Evolutionary conservation across 2,329 filamentous ascomycete species (phyloP), one percentile per base, ranked within the genome.

Genomic region (Fonsecaea pugnacius): DNA sequence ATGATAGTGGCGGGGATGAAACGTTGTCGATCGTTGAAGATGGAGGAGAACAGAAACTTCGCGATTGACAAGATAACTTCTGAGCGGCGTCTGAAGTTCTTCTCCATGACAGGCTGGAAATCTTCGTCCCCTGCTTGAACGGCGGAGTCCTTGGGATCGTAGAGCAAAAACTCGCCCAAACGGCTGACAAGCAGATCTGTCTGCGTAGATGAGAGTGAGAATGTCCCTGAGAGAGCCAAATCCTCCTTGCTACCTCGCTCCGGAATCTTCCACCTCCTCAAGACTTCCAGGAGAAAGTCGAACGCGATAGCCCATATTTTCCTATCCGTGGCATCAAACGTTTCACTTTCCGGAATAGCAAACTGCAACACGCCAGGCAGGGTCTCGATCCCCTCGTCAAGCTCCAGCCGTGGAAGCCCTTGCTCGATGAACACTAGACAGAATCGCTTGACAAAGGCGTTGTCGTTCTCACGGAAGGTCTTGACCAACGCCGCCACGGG

Each of bases 401-500:
- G 75, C 1, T 83, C 80, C 21, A 91, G 76, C 56, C 88, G 82
- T 58, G 84, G 83, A 51, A 91, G 81, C 43, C 94, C 95, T 74
- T 96, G 91, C 73, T 96, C 91, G 40, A 97, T 90, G 74, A 96
- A 96, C 18, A 90, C 83, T 46, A 98, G 80, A 77, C 98, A 93
- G 71, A 97, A 90, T 74, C 96, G 91, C 68, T 91, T 89, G 69
- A 99, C 87, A 40, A 97, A 82, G 0, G 88, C 81, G 12, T 88
- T 89, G 43, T 87, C 82, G 40, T 86, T 87, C 24, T 91, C 86
- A 76, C 96, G 96, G 82, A 96, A 97, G 75, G 98, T 95, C 70
- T 92, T 89, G 60, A 98, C 77, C 18, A 99, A 83, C 16, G 88
- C 87, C n/a, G 87, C 85, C 12, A 98, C 92, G 0, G 95, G 95